phyloP scores from a whole-genome alignment of 805 yeast genomes.

The Jamesozyma piceae region DNA sequence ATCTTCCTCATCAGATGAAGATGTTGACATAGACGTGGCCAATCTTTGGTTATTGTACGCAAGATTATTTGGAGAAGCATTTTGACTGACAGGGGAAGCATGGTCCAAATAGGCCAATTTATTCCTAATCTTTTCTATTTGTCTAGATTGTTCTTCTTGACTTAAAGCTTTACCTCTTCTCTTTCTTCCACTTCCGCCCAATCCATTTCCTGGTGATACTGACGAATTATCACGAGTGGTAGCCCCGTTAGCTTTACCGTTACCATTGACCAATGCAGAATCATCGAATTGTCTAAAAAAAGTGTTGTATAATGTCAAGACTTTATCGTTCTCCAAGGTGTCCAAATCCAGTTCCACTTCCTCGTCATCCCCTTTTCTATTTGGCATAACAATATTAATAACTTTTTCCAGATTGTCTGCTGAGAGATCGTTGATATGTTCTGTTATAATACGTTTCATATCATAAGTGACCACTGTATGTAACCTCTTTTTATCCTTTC shows the following conservation, averaged over 20 bases:
- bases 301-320: constrained; percentile 73
- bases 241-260: constrained; percentile 24
- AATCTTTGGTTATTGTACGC: constrained; percentile 7
- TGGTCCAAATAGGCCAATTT: constrained; percentile 66
- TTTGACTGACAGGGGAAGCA: constrained; percentile 38
- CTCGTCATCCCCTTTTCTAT: constrained; percentile 49
- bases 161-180: constrained; percentile 49
- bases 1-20: constrained; percentile 39
- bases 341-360: constrained; percentile 97
- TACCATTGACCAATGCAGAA: constrained; percentile 16
- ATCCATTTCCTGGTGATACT: constrained; percentile 23
- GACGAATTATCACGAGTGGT: constrained; percentile 12
- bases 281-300: constrained; percentile 47
- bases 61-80: constrained; percentile 32
- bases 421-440: constrained; percentile 65
- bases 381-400: constrained; percentile 67
- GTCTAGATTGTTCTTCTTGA: constrained; percentile 57
- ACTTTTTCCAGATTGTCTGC: constrained; percentile 79
- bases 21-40: constrained; percentile 9
- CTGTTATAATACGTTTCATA: constrained; percentile 91
- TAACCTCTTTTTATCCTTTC: constrained; percentile 22
- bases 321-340: constrained; percentile 73
- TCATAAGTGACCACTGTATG: constrained; percentile 67
- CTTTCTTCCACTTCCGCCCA: constrained; percentile 20
- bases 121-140: constrained; percentile 62